Percentiles rank a stretch among this genome's conserved stretches.
Conservation (phyloP, 257 asterid species). For the Orobanche coerulescens region DNA sequence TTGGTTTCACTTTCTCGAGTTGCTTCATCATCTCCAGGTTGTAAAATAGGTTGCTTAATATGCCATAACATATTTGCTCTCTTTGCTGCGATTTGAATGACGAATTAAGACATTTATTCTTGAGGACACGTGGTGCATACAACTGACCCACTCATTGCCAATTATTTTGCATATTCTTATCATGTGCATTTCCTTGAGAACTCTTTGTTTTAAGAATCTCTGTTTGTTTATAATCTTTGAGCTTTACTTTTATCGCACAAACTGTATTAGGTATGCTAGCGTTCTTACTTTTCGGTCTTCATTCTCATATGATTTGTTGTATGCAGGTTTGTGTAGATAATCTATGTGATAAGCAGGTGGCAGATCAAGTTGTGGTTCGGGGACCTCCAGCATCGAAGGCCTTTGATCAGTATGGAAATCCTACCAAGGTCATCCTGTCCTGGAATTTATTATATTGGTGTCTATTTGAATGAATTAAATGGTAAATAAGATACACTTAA, state of each 20-base stretch:
- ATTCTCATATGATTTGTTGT: conserved; percentile 17
- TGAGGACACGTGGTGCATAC: too few relatives aligned
- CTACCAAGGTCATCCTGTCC: conserved; percentile 66
- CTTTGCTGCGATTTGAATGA: background rate
- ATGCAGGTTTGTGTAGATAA: conserved; percentile 57
- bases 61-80: too few relatives aligned
- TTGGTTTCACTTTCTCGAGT: conserved; percentile 12
- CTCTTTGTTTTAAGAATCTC: too few relatives aligned
- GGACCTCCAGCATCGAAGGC: conserved; percentile 95
- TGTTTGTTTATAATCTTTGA: background rate
- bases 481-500: background rate
- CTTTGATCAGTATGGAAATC: conserved; percentile 80
- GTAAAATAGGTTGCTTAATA: conserved; percentile 2
- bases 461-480: conserved; percentile 6
- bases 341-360: conserved; percentile 60
- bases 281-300: background rate
- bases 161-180: background rate
- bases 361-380: conserved; percentile 74
- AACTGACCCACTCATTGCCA: too few relatives aligned
- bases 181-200: background rate
- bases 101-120: too few relatives aligned
- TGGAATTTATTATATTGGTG: conserved; percentile 13
- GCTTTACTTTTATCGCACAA: conserved; percentile 6
- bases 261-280: background rate
- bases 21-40: conserved; percentile 5